These are phyloP conservation scores for Eucalyptus camaldulensis DNA, from an alignment of 345 rosid species.

Conservation along the genomic window DNA sequence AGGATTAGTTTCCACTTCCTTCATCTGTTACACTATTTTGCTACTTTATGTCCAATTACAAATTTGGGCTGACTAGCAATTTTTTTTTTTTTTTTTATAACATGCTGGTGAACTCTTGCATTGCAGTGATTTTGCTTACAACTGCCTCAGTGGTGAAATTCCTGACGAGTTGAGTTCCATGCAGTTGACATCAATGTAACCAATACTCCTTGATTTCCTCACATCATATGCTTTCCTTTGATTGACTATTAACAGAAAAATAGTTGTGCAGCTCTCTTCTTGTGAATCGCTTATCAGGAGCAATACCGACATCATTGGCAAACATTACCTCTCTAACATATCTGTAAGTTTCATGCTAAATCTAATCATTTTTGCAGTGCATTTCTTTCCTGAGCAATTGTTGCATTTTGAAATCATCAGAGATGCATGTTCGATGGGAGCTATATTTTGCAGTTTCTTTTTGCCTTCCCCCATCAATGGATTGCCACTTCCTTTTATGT, in stretches of 20 bases:
- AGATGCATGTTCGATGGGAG: no score
- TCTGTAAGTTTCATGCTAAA: no score
- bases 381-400: no score
- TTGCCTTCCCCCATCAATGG: neutral
- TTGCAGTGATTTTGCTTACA: conserved; percentile 15
- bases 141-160: conserved; percentile 28
- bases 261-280: conserved; percentile 14
- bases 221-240: neutral
- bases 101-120: neutral
- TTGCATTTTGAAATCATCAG: no score
- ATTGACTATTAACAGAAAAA: neutral
- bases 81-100: neutral
- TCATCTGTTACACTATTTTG: neutral
- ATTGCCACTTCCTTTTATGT: neutral
- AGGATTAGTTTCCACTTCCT: neutral
- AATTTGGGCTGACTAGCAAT: neutral
- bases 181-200: conserved; percentile 11
- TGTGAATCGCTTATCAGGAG: neutral
- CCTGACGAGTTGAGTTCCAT: conserved; percentile 33
- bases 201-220: neutral
- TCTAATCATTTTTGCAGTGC: no score
- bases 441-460: neutral
- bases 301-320: no score
- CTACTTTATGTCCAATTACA: neutral
- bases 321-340: no score